These are phyloP conservation scores for Citrus sp. DNA, from an alignment of 345 rosid genomes.

Conservation along the genomic window DNA sequence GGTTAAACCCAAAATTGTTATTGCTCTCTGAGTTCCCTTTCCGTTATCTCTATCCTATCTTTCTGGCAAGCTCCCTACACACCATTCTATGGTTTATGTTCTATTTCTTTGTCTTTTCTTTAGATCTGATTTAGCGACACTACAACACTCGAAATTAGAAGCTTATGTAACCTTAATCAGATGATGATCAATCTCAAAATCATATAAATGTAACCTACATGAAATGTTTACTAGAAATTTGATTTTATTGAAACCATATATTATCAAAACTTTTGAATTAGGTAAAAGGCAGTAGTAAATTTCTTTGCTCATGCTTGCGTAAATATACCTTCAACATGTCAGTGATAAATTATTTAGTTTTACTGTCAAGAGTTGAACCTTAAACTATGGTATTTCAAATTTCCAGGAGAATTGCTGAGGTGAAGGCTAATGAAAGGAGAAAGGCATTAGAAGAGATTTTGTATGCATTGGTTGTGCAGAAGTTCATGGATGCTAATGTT, in stretches of 20 bases:
- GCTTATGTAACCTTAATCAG: neutral
- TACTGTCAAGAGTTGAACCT: slow-evolving; percentile 4
- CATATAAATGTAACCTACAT: no score
- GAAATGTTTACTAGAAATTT: neutral
- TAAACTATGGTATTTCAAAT: neutral
- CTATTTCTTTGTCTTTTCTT: neutral
- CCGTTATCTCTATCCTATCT: neutral
- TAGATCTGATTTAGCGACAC: neutral
- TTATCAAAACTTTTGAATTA: neutral
- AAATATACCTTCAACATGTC: neutral
- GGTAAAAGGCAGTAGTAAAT: neutral
- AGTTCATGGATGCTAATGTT: slow-evolving; percentile 86
- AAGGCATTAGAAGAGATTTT: slow-evolving; percentile 82
- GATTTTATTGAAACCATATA: neutral
- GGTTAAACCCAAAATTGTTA: neutral
- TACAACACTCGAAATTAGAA: neutral
- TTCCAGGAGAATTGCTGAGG: slow-evolving; percentile 90
- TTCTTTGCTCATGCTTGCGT: neutral
- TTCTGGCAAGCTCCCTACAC: neutral
- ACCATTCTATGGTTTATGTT: neutral
- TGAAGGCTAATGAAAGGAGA: slow-evolving; percentile 83
- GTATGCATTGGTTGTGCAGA: slow-evolving; percentile 87
- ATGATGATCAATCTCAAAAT: neutral
- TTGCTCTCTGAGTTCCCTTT: neutral
- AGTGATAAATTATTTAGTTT: neutral